A percentile compares a stretch with the other conserved stretches of the same genome.
Evolutionary conservation across 768 basidiomycete species (phyloP).

Genomic region (Hortiboletus flavorubellus): DNA sequence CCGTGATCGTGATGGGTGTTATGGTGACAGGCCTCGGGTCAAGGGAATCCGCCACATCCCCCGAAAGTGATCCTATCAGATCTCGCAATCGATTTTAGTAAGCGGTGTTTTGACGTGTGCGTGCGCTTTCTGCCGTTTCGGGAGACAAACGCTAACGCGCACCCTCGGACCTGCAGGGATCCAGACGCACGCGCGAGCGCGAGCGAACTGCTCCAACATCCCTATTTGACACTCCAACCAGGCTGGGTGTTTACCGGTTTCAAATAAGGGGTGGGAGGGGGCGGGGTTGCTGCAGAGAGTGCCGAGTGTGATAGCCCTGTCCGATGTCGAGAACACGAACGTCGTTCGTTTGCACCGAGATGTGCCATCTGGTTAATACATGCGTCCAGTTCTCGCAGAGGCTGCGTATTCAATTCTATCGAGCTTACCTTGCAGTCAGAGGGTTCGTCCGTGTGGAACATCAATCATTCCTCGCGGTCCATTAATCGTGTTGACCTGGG

Average conservation of each 20-base stretch:
- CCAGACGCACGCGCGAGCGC: constrained; percentile 78
- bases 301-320: too few relatives aligned
- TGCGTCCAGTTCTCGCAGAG: too few relatives aligned
- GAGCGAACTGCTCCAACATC: constrained; percentile 68
- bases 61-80: constrained; percentile 67
- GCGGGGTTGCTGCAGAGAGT: too few relatives aligned
- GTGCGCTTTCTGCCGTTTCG: not conserved
- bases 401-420: too few relatives aligned
- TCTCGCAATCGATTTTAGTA: constrained; percentile 77
- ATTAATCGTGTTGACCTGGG: too few relatives aligned
- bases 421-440: too few relatives aligned
- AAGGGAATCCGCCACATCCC: constrained; percentile 79
- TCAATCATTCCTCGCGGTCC: too few relatives aligned
- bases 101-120: constrained; percentile 81
- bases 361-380: too few relatives aligned
- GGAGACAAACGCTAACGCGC: not conserved
- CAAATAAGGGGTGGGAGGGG: constrained; percentile 14
- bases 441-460: too few relatives aligned
- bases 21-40: constrained; percentile 56
- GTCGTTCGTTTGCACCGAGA: too few relatives aligned
- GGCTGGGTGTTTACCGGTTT: constrained; percentile 66
- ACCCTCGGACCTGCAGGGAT: constrained; percentile 43
- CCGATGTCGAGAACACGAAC: too few relatives aligned
- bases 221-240: constrained; percentile 63
- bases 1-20: not conserved